Base-by-base conservation (phyloP, 129 eudicot genomes). In the Centaurea solstitialis region DNA sequence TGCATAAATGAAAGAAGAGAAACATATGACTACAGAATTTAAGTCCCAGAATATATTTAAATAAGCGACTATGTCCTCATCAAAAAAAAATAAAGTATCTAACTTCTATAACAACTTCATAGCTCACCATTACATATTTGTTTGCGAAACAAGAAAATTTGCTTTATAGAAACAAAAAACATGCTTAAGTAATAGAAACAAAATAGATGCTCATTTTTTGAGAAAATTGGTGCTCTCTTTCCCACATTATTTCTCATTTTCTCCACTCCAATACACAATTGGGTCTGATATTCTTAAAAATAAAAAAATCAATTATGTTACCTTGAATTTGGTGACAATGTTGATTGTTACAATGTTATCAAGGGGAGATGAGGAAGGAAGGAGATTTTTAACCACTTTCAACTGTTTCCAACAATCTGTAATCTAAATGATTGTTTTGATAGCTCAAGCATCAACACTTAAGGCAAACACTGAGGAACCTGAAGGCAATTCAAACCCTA, bases 11-110 rank as follows among this genome's bases (percentile, higher is more conserved):
- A 7, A 12, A 26, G 11, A 45, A 26, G 68, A 77, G 65, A 68
- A 78, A 43, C 74, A 77, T 66, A 77, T 66, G 73, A 40, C 30
- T 9, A 23, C 28, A 5, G 72, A 77, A 67, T 67, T 39, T 8
- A 59, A 20, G 9, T 22, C 4, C 6, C 57, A 8, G 62, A 23
- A 17, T 41, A 41, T 41, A 50, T 13, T n/a, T 57, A 57, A 21
- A 57, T 4, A 15, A 57, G 18, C 21, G 6, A 15, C 64, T 53
- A 53, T 53, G 64, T 53, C 21, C 64, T 53, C 15, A 13, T 53
- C 64, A 53, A 15, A 53, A 3, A 53, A 3, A 53, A 12, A 13
- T 40, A 41, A n/a, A 45, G 57, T 57, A 18, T 57, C 9, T 57
- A 17, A 57, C 65, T 57, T 57, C 65, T 57, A n/a, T 57, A 18